These are phyloP conservation scores for Neurospora sp. DNA, from an alignment of 495 filamentous ascomycete genomes.

Conservation along the genomic window DNA sequence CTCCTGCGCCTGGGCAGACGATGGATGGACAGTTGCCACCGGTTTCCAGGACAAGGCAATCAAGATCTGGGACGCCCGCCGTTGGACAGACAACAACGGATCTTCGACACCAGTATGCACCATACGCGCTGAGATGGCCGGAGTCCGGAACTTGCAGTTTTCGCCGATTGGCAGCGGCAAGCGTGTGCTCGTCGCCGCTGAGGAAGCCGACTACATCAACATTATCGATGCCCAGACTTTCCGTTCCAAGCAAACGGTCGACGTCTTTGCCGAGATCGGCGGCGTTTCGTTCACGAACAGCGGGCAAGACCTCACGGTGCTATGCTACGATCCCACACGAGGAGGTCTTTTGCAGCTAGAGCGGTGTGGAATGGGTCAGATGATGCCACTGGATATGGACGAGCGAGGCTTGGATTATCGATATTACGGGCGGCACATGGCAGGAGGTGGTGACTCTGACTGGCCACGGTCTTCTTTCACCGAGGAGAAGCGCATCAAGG, in stretches of 20 bases:
- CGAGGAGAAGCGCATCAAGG: slow-evolving; percentile 11
- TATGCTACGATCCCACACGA: slow-evolving; percentile 62
- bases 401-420: background rate
- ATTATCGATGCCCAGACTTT: slow-evolving; percentile 67
- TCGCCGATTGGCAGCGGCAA: slow-evolving; percentile 69
- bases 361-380: slow-evolving; percentile 38
- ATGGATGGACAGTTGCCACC: slow-evolving; percentile 81
- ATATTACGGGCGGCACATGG: background rate
- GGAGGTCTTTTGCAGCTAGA: slow-evolving; percentile 77
- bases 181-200: slow-evolving; percentile 64
- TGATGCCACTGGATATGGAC: slow-evolving; percentile 19
- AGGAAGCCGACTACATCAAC: slow-evolving; percentile 75
- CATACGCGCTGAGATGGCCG: slow-evolving; percentile 65
- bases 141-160: slow-evolving; percentile 69
- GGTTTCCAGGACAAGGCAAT: slow-evolving; percentile 81
- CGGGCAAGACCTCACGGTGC: slow-evolving; percentile 60
- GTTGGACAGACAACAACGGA: slow-evolving; percentile 45
- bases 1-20: slow-evolving; percentile 83
- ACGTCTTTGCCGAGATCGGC: slow-evolving; percentile 79
- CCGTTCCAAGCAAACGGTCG: slow-evolving; percentile 59
- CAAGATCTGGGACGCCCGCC: slow-evolving; percentile 79
- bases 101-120: slow-evolving; percentile 41
- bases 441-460: slow-evolving; percentile 10
- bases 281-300: slow-evolving; percentile 66
- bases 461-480: slow-evolving; percentile 18